phyloP scores from a whole-genome alignment of 2,329 filamentous ascomycete species.

The Paecilomyces fulvus region DNA sequence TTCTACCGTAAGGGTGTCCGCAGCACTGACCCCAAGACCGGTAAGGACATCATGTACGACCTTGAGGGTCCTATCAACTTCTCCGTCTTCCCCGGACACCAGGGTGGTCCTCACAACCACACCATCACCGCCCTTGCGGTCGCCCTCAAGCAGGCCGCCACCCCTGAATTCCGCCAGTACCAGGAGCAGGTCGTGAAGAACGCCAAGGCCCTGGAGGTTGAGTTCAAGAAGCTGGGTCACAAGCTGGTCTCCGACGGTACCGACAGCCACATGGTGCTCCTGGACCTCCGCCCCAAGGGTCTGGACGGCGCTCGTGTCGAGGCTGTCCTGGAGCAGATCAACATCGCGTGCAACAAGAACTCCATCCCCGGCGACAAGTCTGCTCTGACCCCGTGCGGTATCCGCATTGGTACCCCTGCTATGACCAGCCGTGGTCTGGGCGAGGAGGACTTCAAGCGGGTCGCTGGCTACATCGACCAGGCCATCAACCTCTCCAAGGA shows the following conservation, averaged over 20 bases:
- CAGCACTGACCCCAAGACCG: conserved; percentile 73
- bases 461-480: conserved; percentile 81
- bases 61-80: conserved; percentile 90
- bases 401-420: conserved; percentile 92
- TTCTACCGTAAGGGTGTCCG: conserved; percentile 94
- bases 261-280: conserved; percentile 91
- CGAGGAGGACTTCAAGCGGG: conserved; percentile 82
- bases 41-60: conserved; percentile 77
- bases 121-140: conserved; percentile 95
- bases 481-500: conserved; percentile 85
- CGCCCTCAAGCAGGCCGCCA: conserved; percentile 86
- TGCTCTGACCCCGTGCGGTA: conserved; percentile 84
- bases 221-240: conserved; percentile 64
- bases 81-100: conserved; percentile 95
- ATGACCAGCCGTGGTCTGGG: conserved; percentile 97
- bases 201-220: conserved; percentile 74
- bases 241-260: conserved; percentile 88
- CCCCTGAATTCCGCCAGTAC: conserved; percentile 83
- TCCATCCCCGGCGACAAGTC: conserved; percentile 96
- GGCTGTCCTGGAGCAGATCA: conserved; percentile 92
- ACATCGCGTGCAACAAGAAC: conserved; percentile 99
- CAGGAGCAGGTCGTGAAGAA: conserved; percentile 86
- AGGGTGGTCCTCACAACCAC: conserved; percentile 97
- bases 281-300: conserved; percentile 80
- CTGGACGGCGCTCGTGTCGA: conserved; percentile 91